These are phyloP conservation scores for Lachancea sp. DNA, from an alignment of 805 yeast genomes.

Conservation along the genomic window DNA sequence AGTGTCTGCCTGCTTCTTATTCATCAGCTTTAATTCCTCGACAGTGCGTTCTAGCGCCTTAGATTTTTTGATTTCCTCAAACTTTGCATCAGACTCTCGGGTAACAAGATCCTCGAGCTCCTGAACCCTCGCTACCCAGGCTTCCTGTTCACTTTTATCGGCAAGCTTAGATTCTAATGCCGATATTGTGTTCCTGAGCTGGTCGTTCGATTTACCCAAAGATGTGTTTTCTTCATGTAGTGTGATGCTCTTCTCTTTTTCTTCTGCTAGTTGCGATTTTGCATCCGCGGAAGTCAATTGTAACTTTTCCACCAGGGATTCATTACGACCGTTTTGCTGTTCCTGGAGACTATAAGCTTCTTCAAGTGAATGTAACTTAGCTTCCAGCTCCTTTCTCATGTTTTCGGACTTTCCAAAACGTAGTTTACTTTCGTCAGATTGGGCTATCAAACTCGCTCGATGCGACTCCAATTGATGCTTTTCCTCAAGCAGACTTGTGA, in stretches of 20 bases:
- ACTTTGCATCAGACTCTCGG: slow-evolving; percentile 40
- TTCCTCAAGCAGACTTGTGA: slow-evolving; percentile 56
- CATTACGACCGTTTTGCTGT: slow-evolving; percentile 29
- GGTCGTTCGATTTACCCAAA: slow-evolving; percentile 47
- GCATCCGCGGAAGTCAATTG: slow-evolving; percentile 27
- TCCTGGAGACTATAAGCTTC: slow-evolving; percentile 28
- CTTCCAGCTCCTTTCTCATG: slow-evolving; percentile 20
- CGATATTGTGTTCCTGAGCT: slow-evolving; percentile 39
- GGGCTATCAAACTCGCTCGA: slow-evolving; percentile 33
- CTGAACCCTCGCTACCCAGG: slow-evolving; percentile 52
- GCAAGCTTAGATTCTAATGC: slow-evolving; percentile 44
- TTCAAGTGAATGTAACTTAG: slow-evolving; percentile 22
- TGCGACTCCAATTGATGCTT: slow-evolving; percentile 53
- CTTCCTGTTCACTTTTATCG: slow-evolving; percentile 45
- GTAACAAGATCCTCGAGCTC: slow-evolving; percentile 48
- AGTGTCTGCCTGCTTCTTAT: slow-evolving; percentile 45
- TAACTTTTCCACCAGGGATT: slow-evolving; percentile 34
- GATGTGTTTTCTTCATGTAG: slow-evolving; percentile 63
- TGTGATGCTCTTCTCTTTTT: slow-evolving; percentile 50
- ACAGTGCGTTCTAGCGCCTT: slow-evolving; percentile 47
- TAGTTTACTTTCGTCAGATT: slow-evolving; percentile 25
- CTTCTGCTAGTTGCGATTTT: slow-evolving; percentile 33
- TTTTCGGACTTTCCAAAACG: slow-evolving; percentile 13
- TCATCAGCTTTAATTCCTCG: slow-evolving; percentile 46
- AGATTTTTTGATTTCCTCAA: slow-evolving; percentile 46